A percentile compares a stretch with the other conserved stretches of the same genome.
Conservation (phyloP, 345 rosid species). For the Leavenworthia alabamica region DNA sequence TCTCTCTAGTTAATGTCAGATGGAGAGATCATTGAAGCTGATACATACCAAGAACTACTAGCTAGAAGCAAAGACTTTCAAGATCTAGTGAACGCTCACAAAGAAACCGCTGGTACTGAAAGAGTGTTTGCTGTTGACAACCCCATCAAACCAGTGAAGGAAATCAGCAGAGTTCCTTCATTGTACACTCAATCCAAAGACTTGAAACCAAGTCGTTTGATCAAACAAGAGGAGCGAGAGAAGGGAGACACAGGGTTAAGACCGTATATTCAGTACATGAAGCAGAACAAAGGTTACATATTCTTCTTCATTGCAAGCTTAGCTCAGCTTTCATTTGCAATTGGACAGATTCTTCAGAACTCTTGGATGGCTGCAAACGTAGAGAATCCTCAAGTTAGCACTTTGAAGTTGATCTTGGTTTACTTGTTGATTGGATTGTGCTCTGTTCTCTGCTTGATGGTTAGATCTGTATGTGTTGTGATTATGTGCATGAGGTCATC, state of each 20-base stretch:
- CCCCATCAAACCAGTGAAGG: conserved; percentile 33
- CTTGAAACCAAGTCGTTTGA: conserved; percentile 60
- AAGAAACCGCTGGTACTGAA: conserved; percentile 85
- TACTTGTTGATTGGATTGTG: conserved; percentile 51
- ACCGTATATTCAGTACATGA: conserved; percentile 62
- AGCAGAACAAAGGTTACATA: conserved; percentile 67
- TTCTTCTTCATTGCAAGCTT: conserved; percentile 47
- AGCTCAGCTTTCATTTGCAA: conserved; percentile 42
- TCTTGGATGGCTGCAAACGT: conserved; percentile 80
- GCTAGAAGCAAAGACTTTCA: conserved; percentile 60
- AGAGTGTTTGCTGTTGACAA: conserved; percentile 42
- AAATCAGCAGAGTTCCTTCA: conserved; percentile 50
- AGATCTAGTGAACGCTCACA: conserved; percentile 86
- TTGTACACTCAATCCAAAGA: conserved; percentile 28
- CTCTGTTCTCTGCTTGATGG: conserved; percentile 44
- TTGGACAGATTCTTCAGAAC: conserved; percentile 59
- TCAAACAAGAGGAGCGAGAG: conserved; percentile 79
- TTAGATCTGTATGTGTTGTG: conserved; percentile 48
- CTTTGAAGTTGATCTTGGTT: conserved; percentile 45
- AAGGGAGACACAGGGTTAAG: conserved; percentile 67
- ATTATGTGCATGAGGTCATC: conserved; percentile 58
- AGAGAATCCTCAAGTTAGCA: conserved; percentile 53
- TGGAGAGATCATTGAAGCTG: conserved; percentile 70
- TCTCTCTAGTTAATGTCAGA: conserved; percentile 73
- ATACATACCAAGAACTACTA: conserved; percentile 64